phyloP scores from a whole-genome alignment of 441 rosid species.

The Pelargonium myrrhifolium region DNA sequence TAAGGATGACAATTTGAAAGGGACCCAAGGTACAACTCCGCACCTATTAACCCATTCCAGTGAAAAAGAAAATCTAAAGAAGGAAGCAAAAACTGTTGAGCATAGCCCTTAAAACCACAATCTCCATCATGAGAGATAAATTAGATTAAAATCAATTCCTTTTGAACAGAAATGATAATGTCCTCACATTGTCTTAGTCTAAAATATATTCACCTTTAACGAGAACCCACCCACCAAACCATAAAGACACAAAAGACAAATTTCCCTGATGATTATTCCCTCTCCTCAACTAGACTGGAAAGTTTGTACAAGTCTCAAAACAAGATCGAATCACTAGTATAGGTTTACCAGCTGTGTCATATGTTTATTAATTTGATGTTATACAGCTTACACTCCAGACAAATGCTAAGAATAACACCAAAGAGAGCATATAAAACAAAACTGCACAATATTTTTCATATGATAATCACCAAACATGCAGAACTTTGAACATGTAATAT shows the following conservation, averaged over 20 bases:
- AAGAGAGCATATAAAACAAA: slow-evolving; percentile 2
- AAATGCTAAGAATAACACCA: background rate
- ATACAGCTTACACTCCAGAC: background rate
- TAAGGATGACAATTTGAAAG: background rate
- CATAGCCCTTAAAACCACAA: background rate
- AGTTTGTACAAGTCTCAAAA: background rate
- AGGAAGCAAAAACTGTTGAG: background rate
- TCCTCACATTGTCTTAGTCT: background rate
- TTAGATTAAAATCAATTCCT: background rate
- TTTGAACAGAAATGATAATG: background rate
- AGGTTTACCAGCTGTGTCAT: background rate
- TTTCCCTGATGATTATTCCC: background rate
- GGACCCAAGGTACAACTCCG: slow-evolving; percentile 5
- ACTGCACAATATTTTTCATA: slow-evolving; percentile 3
- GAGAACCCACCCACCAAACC: background rate
- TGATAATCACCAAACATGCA: background rate
- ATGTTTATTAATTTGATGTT: background rate
- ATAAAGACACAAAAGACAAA: background rate
- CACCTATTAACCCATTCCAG: background rate
- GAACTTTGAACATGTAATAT: background rate
- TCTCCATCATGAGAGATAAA: background rate
- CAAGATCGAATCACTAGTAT: background rate
- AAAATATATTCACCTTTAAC: background rate
- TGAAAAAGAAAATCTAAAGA: slow-evolving; percentile 1
- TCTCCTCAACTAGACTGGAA: background rate